A percentile compares a stretch with the other conserved stretches of the same genome.
Conservation (phyloP, 345 rosid genomes). For the Excoecaria agallocha region DNA sequence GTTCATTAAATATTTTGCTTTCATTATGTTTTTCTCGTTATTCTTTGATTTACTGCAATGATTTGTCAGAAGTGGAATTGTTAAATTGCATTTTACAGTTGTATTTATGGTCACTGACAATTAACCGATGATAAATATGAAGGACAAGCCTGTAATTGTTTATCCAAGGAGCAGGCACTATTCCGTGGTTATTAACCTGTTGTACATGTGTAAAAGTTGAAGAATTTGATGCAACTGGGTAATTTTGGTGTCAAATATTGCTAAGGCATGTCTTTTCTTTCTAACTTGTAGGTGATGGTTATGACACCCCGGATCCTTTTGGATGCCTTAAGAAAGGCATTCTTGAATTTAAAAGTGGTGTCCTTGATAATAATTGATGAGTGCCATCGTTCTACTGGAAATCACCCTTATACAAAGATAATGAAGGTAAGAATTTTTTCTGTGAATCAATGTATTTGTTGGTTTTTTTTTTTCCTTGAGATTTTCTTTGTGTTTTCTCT, state of each 20-base stretch:
- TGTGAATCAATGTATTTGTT: background rate
- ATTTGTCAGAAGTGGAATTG: background rate
- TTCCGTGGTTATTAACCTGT: background rate
- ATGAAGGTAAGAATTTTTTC: constrained; percentile 58
- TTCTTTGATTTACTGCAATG: background rate
- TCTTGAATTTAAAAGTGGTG: constrained; percentile 54
- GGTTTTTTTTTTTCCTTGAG: constrained; percentile 1
- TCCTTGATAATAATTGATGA: constrained; percentile 74
- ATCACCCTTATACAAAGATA: constrained; percentile 74
- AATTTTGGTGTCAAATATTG: background rate
- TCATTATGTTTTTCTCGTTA: background rate
- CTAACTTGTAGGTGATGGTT: constrained; percentile 62
- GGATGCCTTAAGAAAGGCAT: constrained; percentile 70
- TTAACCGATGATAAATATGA: too few species aligned
- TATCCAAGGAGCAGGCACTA: background rate
- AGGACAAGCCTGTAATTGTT: background rate
- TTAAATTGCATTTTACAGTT: background rate
- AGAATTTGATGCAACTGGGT: background rate
- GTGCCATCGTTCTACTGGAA: constrained; percentile 77
- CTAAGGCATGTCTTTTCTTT: background rate
- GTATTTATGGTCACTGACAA: background rate
- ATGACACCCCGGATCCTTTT: constrained; percentile 89
- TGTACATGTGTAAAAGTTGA: background rate
- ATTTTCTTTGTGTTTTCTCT: background rate
- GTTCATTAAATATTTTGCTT: background rate